Evolutionary conservation across 441 rosid genomes (phyloP), one percentile per base, ranked within the genome.

Genomic region (Adansonia rubrostipa): DNA sequence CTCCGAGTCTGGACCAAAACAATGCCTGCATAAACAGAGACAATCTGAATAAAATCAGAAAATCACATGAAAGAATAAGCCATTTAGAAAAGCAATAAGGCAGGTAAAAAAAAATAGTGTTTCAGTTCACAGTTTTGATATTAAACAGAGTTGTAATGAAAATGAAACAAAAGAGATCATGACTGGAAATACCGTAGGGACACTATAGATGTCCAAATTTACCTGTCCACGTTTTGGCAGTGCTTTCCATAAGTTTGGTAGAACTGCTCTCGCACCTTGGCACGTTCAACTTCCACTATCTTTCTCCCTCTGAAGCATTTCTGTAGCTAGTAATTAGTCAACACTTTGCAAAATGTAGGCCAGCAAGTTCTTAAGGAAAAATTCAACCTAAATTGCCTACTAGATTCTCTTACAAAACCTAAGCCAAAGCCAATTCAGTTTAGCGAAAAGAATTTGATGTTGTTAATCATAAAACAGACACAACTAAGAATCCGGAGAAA

Each of bases 241-340:
- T 77, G 73, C 68, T 81, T 80, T 80, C 99, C 99, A 78, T 88
- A 95, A 47, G 82, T 87, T 80, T 73, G 74, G 80, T 82, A 86
- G 82, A 97, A 97, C 68, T 89, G 92, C 81, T 85, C 88, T 73
- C 95, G 90, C 78, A 86, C 89, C 82, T 84, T 86, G 17, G 85
- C 67, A 62, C 80, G 94, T 84, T 89, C 98, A 80, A 83, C 92
- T 80, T 86, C 87, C 87, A 86, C 82, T 60, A 82, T 91, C 84
- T 86, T 92, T 86, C 93, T 89, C 73, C 99, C 98, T 91, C 99
- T 92, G 87, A 85, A 95, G 93, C 89, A 90, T 97, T 93, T 97
- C 99, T 97, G 97, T 75, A 88, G 75, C 81, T 56, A 82, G 70
- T 79, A 84, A 77, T 75, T 63, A 82, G 82, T 91, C 80, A 90